Conservation (phyloP, 768 basidiomycete species). For the Goffeauzyma gilvescens region DNA sequence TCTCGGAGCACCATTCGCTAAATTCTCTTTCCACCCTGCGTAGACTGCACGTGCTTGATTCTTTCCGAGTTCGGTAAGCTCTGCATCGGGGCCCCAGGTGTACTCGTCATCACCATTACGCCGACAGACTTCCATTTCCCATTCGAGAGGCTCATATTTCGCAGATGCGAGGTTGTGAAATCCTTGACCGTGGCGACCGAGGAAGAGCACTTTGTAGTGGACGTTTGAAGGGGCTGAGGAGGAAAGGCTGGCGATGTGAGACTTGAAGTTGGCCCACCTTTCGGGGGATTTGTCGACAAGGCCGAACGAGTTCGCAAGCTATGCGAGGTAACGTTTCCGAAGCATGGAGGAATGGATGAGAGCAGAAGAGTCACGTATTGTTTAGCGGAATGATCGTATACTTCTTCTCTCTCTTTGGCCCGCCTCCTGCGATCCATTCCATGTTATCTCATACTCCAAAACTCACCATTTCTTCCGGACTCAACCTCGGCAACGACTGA, state of each 20-base stretch:
- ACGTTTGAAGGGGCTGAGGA: constrained; percentile 19
- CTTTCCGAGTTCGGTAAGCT: constrained; percentile 23
- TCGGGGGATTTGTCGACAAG: neutral
- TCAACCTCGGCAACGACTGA: no score
- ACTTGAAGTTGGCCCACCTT: neutral
- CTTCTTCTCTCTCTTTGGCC: no score
- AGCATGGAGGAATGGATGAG: no score
- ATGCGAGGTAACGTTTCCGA: no score
- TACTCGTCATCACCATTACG: constrained; percentile 20
- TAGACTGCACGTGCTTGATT: constrained; percentile 19
- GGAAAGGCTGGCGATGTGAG: neutral
- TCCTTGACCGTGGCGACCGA: constrained; percentile 29
- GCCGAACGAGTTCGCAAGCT: no score
- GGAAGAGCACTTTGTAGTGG: constrained; percentile 28
- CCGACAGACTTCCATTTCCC: constrained; percentile 25
- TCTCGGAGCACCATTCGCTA: constrained; percentile 6
- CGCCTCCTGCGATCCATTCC: no score
- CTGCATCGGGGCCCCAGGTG: constrained; percentile 30
- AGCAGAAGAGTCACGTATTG: no score
- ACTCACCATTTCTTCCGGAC: no score
- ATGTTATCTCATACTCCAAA: no score
- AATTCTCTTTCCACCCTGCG: constrained; percentile 10
- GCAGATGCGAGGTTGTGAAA: constrained; percentile 25
- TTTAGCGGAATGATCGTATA: no score
- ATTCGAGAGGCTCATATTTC: constrained; percentile 24